A percentile compares a stretch with the other conserved stretches of the same genome.
phyloP scores from a whole-genome alignment of 2,329 filamentous ascomycete genomes.

The Seiridium unicorne region DNA sequence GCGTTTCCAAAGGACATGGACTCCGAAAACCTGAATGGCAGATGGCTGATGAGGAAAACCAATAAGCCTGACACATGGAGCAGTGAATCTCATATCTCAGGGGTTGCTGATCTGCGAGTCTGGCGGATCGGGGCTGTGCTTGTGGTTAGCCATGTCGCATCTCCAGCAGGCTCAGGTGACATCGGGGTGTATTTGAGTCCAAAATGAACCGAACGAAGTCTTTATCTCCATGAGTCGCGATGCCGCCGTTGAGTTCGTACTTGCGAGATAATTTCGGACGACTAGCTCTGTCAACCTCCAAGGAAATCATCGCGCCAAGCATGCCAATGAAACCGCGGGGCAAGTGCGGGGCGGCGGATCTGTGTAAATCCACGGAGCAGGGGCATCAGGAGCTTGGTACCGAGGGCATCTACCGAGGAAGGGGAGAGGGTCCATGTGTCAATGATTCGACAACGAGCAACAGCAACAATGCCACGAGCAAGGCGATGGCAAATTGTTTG shows the following conservation, averaged over 20 bases:
- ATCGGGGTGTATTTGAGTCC: background rate
- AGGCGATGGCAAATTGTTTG: background rate
- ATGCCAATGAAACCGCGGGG: background rate
- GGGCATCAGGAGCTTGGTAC: background rate
- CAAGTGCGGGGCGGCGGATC: background rate
- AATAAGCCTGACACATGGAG: no score
- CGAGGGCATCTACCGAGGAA: slow-evolving; percentile 2
- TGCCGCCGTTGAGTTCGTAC: background rate
- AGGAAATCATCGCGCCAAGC: background rate
- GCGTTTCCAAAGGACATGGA: no score
- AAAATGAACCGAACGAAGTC: background rate
- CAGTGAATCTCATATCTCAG: no score
- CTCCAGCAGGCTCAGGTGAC: background rate
- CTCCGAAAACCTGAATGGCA: no score
- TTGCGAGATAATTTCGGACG: background rate
- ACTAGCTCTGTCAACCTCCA: background rate
- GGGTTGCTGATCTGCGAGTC: no score
- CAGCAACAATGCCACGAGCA: background rate
- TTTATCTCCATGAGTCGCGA: background rate
- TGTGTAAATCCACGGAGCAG: background rate
- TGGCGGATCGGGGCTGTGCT: background rate
- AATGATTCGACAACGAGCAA: background rate
- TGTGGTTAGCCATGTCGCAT: background rate
- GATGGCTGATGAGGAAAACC: no score
- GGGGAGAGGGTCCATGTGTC: background rate